A percentile compares a stretch with the other conserved stretches of the same genome.
phyloP scores from a whole-genome alignment of 2,329 filamentous ascomycete genomes.

The Zarea fungicola region DNA sequence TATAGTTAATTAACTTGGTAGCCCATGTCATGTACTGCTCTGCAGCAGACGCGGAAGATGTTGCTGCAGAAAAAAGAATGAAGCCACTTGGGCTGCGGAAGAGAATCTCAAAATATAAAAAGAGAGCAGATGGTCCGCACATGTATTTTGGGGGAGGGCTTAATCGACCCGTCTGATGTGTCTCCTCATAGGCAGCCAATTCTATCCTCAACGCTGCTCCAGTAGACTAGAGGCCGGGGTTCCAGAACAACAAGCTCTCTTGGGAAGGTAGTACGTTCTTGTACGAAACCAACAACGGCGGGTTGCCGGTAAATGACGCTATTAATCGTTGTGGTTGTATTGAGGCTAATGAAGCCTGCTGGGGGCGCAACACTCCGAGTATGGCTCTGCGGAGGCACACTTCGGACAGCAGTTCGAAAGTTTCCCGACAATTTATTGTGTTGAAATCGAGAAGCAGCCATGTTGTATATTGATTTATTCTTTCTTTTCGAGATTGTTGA shows the following conservation, averaged over 20 bases:
- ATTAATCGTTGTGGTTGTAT: constrained; percentile 49
- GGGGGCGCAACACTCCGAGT: constrained; percentile 17
- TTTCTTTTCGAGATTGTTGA: not conserved
- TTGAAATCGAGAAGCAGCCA: constrained; percentile 2
- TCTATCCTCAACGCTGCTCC: constrained; percentile 58
- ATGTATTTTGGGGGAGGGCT: too few species aligned
- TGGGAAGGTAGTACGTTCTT: constrained; percentile 49
- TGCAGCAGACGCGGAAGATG: not conserved
- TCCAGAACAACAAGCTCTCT: constrained; percentile 53
- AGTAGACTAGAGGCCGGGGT: constrained; percentile 58
- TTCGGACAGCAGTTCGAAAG: not conserved
- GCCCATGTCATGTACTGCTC: not conserved
- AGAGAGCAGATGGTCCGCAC: not conserved
- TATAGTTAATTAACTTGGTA: not conserved
- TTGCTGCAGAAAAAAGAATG: not conserved
- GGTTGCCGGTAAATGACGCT: constrained; percentile 54
- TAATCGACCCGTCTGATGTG: too few species aligned
- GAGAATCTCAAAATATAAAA: not conserved
- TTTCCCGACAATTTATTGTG: constrained; percentile 4
- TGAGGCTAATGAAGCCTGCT: constrained; percentile 36
- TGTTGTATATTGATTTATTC: not conserved
- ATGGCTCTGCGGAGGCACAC: constrained; percentile 6
- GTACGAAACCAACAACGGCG: constrained; percentile 52
- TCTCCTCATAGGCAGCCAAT: constrained; percentile 37
- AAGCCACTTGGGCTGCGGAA: not conserved